A percentile compares a stretch with the other conserved stretches of the same genome.
These are phyloP conservation scores for Vaccinium macrocarpon DNA, from an alignment of 148 eudicot species.

Conservation along the genomic window DNA sequence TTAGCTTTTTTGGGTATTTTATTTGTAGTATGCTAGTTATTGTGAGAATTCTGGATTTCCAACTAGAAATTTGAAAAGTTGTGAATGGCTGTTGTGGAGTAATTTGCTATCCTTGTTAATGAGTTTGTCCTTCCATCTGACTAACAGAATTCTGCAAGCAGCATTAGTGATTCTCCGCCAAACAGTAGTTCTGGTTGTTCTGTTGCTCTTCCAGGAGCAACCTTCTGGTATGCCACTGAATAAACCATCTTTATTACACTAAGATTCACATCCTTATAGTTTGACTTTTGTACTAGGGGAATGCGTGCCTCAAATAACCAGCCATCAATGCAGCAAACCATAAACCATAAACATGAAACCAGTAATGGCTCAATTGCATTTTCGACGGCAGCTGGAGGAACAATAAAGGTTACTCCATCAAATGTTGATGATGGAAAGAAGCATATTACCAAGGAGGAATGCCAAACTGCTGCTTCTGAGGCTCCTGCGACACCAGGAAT, in stretches of 20 bases:
- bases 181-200: constrained; percentile 71
- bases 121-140: constrained; percentile 16
- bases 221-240: constrained; percentile 60
- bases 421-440: constrained; percentile 42
- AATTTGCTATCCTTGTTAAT: constrained; percentile 3
- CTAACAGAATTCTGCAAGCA: constrained; percentile 49
- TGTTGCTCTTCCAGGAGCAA: constrained; percentile 80
- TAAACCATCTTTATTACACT: not conserved
- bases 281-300: constrained; percentile 46
- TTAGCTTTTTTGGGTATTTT: constrained; percentile 5
- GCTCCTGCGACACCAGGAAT: constrained; percentile 24
- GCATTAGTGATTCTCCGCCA: constrained; percentile 55
- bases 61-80: not conserved
- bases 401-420: constrained; percentile 25
- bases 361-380: constrained; percentile 26
- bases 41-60: not conserved
- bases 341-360: constrained; percentile 50
- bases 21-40: not conserved
- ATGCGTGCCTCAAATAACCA: constrained; percentile 52
- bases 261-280: constrained; percentile 2
- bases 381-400: constrained; percentile 36
- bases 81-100: constrained; percentile 16
- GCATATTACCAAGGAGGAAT: constrained; percentile 32
- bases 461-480: constrained; percentile 26
- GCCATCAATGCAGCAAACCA: too few relatives aligned